Evolutionary conservation across 1,284 basidiomycete species (phyloP).

Genomic region (Heterobasidion irregulare): DNA sequence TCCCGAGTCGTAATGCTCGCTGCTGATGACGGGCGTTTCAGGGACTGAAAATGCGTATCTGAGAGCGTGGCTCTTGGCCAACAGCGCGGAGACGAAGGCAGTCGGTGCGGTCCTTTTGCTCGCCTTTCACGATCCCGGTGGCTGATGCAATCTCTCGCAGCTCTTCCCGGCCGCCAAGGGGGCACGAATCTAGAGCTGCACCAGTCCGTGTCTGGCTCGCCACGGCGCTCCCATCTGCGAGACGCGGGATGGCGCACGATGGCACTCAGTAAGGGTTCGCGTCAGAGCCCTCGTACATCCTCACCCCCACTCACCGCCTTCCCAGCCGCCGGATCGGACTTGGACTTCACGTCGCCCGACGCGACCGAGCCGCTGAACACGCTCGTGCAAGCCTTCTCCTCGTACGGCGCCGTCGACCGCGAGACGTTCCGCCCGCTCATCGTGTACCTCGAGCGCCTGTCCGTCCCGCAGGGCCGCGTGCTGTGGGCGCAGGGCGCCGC

Average conservation of each 20-base stretch:
- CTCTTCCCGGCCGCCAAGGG: constrained; percentile 50
- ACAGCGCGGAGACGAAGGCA: constrained; percentile 42
- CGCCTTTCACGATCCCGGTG: neutral
- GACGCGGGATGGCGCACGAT: constrained; percentile 72
- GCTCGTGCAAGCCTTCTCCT: constrained; percentile 70
- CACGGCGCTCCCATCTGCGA: constrained; percentile 66
- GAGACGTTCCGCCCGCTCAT: constrained; percentile 49
- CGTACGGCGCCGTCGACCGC: constrained; percentile 45
- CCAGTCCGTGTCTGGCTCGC: constrained; percentile 64
- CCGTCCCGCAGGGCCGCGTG: constrained; percentile 48
- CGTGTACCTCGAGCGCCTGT: constrained; percentile 64
- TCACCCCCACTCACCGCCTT: neutral
- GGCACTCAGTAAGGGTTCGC: constrained; percentile 33
- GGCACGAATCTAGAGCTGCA: constrained; percentile 34
- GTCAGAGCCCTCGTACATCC: neutral
- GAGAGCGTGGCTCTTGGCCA: constrained; percentile 63
- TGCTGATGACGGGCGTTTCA: constrained; percentile 17
- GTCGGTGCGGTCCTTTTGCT: constrained; percentile 18
- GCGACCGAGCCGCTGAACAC: constrained; percentile 51
- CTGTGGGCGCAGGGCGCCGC: constrained; percentile 74
- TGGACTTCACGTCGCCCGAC: constrained; percentile 5
- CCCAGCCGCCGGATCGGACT: constrained; percentile 12
- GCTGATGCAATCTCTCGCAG: constrained; percentile 20
- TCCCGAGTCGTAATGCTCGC: neutral
- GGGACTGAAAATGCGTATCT: constrained; percentile 89